Base-by-base conservation (phyloP, 306 rosid genomes). In the Quercus variabilis region DNA sequence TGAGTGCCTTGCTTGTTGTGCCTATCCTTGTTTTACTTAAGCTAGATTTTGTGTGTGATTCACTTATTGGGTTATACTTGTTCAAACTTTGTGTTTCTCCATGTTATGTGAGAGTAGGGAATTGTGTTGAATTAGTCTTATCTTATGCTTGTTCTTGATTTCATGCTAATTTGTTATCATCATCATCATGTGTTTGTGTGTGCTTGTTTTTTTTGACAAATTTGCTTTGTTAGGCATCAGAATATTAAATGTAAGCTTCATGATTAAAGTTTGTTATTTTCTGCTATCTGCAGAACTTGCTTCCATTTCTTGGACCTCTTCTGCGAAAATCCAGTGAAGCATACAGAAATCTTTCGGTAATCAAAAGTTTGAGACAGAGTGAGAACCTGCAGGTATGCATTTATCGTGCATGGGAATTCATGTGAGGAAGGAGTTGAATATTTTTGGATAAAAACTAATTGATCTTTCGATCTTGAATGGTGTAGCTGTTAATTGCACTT, bases 251-350 rank as follows among this genome's bases (percentile, higher is more conserved):
- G 4, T 49, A 57, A 49, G 41, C 49, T 62, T 17, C 28, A 33
- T 19, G 28, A 75, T 87, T 73, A 79, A 79, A 72, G 23, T 21
- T 25, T 12, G 41, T 79, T 17, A 69, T 73, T 21, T 14, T 74
- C 17, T 83, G 75, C 79, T 74, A 67, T 87, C 59, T 83, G 88
- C 97, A 96, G 99, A 89, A 93, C 83, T 85, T 96, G 87, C 92
- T 89, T 80, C 92, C 95, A 62, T 96, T 96, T 87, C 88, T 96
- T 81, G 98, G 91, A 77, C 98, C 99, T n/a, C 97, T 96, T 76
- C 64, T 91, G 81, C 88, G 90, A 80, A 96, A 96, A 88, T 96
- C 98, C 75, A 87, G 97, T 87, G 98, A 93, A 83, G 88, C 94
- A 59, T 84, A 89, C 87, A 90, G 99, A 81, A 93, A 93, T 76